A percentile compares a stretch with the other conserved stretches of the same genome.
Conservation (phyloP, 345 rosid species). For the Boechera divaricarpa region DNA sequence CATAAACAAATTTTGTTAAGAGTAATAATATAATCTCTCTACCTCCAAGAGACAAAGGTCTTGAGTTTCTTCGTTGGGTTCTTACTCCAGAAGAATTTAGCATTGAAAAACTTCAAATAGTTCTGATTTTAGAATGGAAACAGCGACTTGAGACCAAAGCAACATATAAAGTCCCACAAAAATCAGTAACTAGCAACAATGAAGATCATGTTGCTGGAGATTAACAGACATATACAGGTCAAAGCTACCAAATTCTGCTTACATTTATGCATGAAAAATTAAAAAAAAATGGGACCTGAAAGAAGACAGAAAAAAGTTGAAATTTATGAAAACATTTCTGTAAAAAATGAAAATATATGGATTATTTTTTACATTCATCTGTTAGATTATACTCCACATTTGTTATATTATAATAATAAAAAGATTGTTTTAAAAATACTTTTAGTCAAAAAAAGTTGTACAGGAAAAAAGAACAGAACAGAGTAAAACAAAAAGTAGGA, state of each 20-base stretch:
- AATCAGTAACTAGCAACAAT: slow-evolving; percentile 34
- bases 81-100: slow-evolving; percentile 66
- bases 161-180: not conserved
- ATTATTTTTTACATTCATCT: not conserved
- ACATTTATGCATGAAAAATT: not conserved
- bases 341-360: not conserved
- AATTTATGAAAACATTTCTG: not conserved
- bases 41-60: slow-evolving; percentile 70
- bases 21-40: not conserved
- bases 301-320: not conserved
- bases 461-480: slow-evolving; percentile 23
- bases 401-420: not conserved
- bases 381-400: not conserved
- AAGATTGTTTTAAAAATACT: not conserved
- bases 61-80: slow-evolving; percentile 65
- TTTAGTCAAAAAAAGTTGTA: slow-evolving; percentile 26
- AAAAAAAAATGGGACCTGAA: slow-evolving; percentile 28
- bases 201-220: slow-evolving; percentile 24
- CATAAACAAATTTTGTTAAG: not conserved
- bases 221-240: slow-evolving; percentile 7
- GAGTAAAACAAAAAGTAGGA: slow-evolving; percentile 12
- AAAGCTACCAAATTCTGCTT: slow-evolving; percentile 32
- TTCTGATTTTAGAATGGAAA: slow-evolving; percentile 2
- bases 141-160: slow-evolving; percentile 15
- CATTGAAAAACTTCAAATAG: slow-evolving; percentile 54